Evolutionary conservation across 78 protist species (phyloP), one percentile per base, ranked within the genome.

Genomic region (Neovahlkampfia damariscottae): DNA sequence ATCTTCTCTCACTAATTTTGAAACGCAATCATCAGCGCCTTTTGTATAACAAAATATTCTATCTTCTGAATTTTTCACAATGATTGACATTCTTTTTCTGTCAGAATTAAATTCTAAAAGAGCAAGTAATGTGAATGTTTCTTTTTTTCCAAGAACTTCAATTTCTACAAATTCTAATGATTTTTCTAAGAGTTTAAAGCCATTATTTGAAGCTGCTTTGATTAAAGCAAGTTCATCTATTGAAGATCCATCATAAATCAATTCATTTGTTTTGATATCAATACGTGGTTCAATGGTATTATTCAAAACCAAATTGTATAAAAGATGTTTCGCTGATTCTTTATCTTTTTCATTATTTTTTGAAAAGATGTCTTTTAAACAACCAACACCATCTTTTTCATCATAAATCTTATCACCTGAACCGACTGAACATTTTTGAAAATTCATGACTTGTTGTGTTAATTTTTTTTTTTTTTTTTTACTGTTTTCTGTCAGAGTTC

Each of bases 171-270:
- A 2, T 35, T 50, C 78, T 10, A 3, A 9, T 1, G 19, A 38
- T 34, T 79, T 70, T 29, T 4, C 67, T 7, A 2, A 1, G 36
- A 82, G 38, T 34, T 8, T 30, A 34, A 67, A 73, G 1, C 84
- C 85, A 40, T 2, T 32, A 41, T 19, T 1, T 27, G 27, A 59
- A 27, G 84, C 81, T 28, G 84, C 88, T 9, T 35, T n/a, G 28
- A 82, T 78, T n/a, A 87, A 41, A 32, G 91, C 91, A 3, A 36
- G 69, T 38, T 87, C 91, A 70, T 87, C 91, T 1, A 87, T 88
- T 9, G 76, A 71, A 28, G 6, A 37, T 19, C 70, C 82, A 38
- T 78, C 62, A 59, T 78, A 78, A 50, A 50, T 50, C 34, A 50
- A n/a, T 50, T 19, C 62, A 50, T 50, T 50, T 19, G 62, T 50